Evolutionary conservation across 768 basidiomycete species (phyloP).

Genomic region (Crassisporium funariophilum): DNA sequence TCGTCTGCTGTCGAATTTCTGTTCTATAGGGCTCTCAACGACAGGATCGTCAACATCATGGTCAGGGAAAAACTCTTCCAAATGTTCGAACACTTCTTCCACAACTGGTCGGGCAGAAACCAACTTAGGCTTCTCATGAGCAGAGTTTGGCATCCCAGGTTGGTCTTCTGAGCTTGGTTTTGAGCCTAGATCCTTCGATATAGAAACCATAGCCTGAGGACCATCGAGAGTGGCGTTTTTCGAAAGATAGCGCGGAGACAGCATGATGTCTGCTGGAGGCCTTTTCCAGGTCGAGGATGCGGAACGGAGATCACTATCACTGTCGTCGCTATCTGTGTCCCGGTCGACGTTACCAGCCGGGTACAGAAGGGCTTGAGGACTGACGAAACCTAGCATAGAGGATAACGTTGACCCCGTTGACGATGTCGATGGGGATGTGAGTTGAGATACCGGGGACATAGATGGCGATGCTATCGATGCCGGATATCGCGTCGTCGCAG

Average conservation of each 20-base stretch:
- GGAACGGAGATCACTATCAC: background rate
- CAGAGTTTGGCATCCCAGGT: too few relatives aligned
- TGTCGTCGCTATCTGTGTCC: background rate
- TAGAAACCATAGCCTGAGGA: too few relatives aligned
- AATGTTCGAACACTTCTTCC: constrained; percentile 76
- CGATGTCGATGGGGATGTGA: too few relatives aligned
- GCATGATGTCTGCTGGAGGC: background rate
- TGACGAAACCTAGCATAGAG: too few relatives aligned
- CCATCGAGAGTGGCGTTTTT: too few relatives aligned
- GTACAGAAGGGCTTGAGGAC: too few relatives aligned
- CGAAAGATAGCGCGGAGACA: too few relatives aligned
- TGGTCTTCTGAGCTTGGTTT: too few relatives aligned
- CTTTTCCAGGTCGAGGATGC: background rate
- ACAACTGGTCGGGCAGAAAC: constrained; percentile 55
- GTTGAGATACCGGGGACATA: too few relatives aligned
- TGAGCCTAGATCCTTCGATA: too few relatives aligned
- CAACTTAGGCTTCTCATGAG: constrained; percentile 1
- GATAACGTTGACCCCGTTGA: too few relatives aligned
- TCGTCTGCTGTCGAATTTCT: constrained; percentile 23
- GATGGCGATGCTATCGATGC: constrained; percentile 10
- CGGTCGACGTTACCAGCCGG: too few relatives aligned
- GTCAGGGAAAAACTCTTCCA: constrained; percentile 86
- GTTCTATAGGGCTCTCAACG: constrained; percentile 22
- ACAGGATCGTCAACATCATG: constrained; percentile 88
- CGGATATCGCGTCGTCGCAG: constrained; percentile 7